Base-by-base conservation (phyloP, 2,329 filamentous ascomycete genomes). In the Dothideomycetes sp. region DNA sequence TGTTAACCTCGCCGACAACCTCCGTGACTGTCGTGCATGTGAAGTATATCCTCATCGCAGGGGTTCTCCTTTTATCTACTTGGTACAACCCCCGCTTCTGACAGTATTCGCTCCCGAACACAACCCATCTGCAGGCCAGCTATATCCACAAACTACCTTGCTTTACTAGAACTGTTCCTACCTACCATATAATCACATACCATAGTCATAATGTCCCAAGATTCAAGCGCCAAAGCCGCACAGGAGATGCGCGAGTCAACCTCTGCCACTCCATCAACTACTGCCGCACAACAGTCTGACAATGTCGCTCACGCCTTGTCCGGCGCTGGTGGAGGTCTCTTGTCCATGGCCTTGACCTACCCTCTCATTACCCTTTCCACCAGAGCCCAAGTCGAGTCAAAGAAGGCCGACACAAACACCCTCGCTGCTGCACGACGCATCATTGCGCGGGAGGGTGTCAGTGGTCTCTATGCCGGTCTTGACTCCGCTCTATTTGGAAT, bases 331-430 rank as follows among this genome's bases (percentile, higher is more conserved):
- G 91, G 91, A 50, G 91, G 91, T 44, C 81, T 98, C 42, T 68
- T 96, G 43, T 94, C 91, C 51, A 98, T 96, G 86, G 76, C 88
- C 52, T 66, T 98, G 63, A 98, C 91, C 79, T 96, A 96, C 63
- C 91, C 91, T 31, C 79, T 98, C 53, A 94, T 98, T 58, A 96
- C 91, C 24, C 81, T 98, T 47, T 98, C 91, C 16, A 98, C 91
- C 24, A 84, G 91, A 59, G 91, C 91, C 32, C 91, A 98, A 64
- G 89, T 98, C 61, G 91, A 98, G 66, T 95, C 91, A 43, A 91
- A 85, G 64, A 86, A 88, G 53, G 86, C 87, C 40, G 79, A 93
- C 51, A 84, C 84, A 19, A 81, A 82, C 44, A 91, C 91, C 53
- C 72, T 87, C 52, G 77, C 85, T 49, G 87, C 91, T 22, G 79